Evolutionary conservation across 257 asterid species (phyloP), one percentile per base, ranked within the genome.

Genomic region (Solanum ossicruentum): DNA sequence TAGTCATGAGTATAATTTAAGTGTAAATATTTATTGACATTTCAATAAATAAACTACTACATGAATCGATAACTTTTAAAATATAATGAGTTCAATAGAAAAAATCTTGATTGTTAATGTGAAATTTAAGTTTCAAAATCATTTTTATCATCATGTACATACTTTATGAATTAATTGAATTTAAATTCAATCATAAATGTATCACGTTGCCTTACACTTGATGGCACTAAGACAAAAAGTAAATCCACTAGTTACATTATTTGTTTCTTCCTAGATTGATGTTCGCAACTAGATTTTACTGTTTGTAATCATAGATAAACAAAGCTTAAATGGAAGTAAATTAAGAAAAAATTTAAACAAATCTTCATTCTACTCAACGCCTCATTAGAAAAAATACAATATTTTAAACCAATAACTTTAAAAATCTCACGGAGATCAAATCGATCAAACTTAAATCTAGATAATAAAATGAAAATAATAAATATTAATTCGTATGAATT

Each of bases 81-180:
- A 13, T 65, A 26, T 65, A 65, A 65, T 3, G 0, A 23, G 2
- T 18, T 56, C 2, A 56, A 7, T 52, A 12, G 1, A 5, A 55
- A 55, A 3, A n/a, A n/a, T n/a, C 16, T 60, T 60, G 10, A 23
- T 9, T 12, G 0, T 12, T 5, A 6, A 5, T 20, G 6, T 63
- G 5, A 23, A 63, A 3, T 12, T 26, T 1, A 26, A 58, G n/a
- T 58, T 5, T 10, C n/a, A 0, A 21, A 61, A 10, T 4, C 0
- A 21, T 7, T 1, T 15, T 0, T 15, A 0, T 15, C 1, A 1
- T 67, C 0, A 15, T 7, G 3, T 6, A 7, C 11, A 4, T 7
- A 11, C 3, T 54, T 1, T 11, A 1, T 7, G 63, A 17, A n/a
- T 54, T 54, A 54, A 55, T 9, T 8, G 12, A 43, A 43, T 8